These are phyloP conservation scores for Barnettozyma californica DNA, from an alignment of 805 yeast genomes.

Conservation along the genomic window DNA sequence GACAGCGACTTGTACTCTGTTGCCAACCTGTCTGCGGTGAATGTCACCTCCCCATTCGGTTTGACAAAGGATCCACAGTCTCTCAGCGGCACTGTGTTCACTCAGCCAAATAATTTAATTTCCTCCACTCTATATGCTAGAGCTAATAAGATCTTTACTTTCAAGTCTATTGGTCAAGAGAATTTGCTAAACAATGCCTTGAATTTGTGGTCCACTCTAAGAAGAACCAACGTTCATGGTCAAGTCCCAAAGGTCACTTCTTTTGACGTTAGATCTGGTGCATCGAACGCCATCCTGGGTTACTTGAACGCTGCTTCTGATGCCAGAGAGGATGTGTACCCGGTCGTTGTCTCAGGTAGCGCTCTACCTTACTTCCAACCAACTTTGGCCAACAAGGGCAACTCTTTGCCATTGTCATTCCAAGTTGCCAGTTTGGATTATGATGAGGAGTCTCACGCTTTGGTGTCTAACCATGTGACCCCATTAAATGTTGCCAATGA, in stretches of 20 bases:
- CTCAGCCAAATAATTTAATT: constrained; percentile 50
- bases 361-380: constrained; percentile 68
- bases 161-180: constrained; percentile 59
- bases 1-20: constrained; percentile 16
- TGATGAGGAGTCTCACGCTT: constrained; percentile 43
- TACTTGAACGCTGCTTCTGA: constrained; percentile 38
- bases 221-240: constrained; percentile 37
- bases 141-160: constrained; percentile 56
- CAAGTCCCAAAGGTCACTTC: constrained; percentile 55
- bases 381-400: constrained; percentile 33
- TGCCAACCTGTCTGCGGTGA: constrained; percentile 33
- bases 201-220: constrained; percentile 51
- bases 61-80: constrained; percentile 50
- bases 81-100: constrained; percentile 43
- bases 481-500: constrained; percentile 58
- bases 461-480: constrained; percentile 59
- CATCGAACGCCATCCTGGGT: constrained; percentile 75
- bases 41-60: constrained; percentile 52
- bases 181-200: constrained; percentile 56
- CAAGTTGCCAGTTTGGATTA: constrained; percentile 76
- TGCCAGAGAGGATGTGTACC: constrained; percentile 27
- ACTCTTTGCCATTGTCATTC: constrained; percentile 54
- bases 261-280: constrained; percentile 77
- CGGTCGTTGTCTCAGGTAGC: constrained; percentile 59
- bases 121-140: constrained; percentile 47